A percentile compares a stretch with the other conserved stretches of the same genome.
These are phyloP conservation scores for Saturnispora zaruensis DNA, from an alignment of 805 yeast genomes.

Conservation along the genomic window DNA sequence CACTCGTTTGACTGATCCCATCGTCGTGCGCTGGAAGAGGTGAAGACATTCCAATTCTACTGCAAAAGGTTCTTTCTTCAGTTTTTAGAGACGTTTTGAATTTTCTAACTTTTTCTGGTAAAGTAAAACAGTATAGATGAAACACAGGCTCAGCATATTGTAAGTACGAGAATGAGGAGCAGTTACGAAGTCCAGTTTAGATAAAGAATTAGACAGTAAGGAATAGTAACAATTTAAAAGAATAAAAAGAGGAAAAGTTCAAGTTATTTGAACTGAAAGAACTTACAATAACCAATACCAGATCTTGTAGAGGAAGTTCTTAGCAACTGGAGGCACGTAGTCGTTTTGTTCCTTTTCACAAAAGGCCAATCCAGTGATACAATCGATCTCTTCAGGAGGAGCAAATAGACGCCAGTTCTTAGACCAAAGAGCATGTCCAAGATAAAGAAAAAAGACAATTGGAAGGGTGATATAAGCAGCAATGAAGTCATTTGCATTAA, in stretches of 20 bases:
- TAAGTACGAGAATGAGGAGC: too few species aligned
- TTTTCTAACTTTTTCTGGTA: background rate
- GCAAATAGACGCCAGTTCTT: slow-evolving; percentile 38
- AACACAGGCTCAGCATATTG: background rate
- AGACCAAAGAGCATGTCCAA: slow-evolving; percentile 48
- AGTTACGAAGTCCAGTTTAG: too few species aligned
- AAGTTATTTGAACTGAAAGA: too few species aligned
- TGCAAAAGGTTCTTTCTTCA: slow-evolving; percentile 3
- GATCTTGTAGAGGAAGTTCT: slow-evolving; percentile 33
- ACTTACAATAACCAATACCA: slow-evolving; percentile 37
- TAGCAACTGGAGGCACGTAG: slow-evolving; percentile 31
- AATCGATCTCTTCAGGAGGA: slow-evolving; percentile 52
- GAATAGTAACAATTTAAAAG: background rate
- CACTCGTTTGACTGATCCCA: slow-evolving; percentile 17
- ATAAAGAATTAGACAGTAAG: background rate
- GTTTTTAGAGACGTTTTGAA: background rate
- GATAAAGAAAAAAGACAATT: slow-evolving; percentile 41
- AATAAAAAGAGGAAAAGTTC: too few species aligned
- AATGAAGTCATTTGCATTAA: slow-evolving; percentile 48
- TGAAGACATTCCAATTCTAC: slow-evolving; percentile 20
- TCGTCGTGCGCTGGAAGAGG: slow-evolving; percentile 18
- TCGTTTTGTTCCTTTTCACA: slow-evolving; percentile 45
- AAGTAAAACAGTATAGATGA: background rate
- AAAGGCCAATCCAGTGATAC: slow-evolving; percentile 49
- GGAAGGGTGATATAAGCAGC: slow-evolving; percentile 70